A percentile compares a stretch with the other conserved stretches of the same genome.
Evolutionary conservation across 2,329 filamentous ascomycete species (phyloP).

Genomic region (Myriosclerotinia duriaeana): DNA sequence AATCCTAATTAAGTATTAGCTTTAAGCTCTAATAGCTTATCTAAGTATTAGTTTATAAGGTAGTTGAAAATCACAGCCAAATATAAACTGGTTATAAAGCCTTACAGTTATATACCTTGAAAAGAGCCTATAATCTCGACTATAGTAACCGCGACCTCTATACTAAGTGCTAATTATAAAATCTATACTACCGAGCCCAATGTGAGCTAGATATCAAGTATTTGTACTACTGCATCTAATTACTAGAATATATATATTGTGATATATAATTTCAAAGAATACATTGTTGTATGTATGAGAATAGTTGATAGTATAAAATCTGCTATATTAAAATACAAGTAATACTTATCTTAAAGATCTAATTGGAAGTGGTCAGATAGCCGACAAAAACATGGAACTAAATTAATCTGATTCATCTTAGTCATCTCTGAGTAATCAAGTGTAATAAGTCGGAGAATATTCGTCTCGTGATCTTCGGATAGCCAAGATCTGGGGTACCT

Average conservation of each 20-base stretch:
- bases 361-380: background rate
- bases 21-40: too few relatives aligned
- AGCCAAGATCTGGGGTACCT: slow-evolving; percentile 16
- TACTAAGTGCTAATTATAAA: background rate
- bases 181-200: background rate
- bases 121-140: too few relatives aligned
- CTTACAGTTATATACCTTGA: too few relatives aligned
- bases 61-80: too few relatives aligned
- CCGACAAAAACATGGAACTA: background rate
- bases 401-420: background rate
- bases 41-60: too few relatives aligned
- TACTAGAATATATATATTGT: background rate
- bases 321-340: too few relatives aligned
- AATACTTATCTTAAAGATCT: too few relatives aligned
- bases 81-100: too few relatives aligned
- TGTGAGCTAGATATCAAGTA: background rate
- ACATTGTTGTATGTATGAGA: too few relatives aligned
- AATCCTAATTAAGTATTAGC: too few relatives aligned
- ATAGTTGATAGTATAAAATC: too few relatives aligned
- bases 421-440: background rate
- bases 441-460: background rate
- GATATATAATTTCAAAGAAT: background rate
- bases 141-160: too few relatives aligned
- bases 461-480: background rate
- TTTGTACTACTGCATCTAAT: background rate